Conservation (phyloP, 2,329 filamentous ascomycete genomes). For the Onygenales sp. region DNA sequence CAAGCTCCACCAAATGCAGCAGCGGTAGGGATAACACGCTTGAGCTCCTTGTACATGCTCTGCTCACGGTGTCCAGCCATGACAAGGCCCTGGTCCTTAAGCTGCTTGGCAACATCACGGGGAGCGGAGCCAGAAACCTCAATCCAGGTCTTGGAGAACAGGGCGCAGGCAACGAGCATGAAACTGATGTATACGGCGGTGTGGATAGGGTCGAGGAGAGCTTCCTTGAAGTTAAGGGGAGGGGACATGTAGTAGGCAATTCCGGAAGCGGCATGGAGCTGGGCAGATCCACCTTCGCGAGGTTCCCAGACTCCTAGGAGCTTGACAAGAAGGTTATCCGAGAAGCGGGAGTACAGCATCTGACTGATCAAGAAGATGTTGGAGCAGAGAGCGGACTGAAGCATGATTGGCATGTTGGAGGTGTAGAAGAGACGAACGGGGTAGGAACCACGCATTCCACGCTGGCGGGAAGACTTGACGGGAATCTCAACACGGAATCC, state of each 20-base stretch:
- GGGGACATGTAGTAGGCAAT: constrained; percentile 99
- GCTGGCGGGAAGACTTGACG: constrained; percentile 98
- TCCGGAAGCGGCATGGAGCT: constrained; percentile 87
- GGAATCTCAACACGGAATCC: constrained; percentile 99
- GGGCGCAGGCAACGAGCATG: constrained; percentile 94
- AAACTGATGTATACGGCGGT: constrained; percentile 91
- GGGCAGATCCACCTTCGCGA: constrained; percentile 77
- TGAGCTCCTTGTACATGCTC: constrained; percentile 99
- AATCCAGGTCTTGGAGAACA: constrained; percentile 99
- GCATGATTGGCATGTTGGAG: constrained; percentile 99
- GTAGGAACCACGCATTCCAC: constrained; percentile 96
- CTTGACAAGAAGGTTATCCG: constrained; percentile 94
- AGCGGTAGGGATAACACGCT: constrained; percentile 96
- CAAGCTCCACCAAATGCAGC: constrained; percentile 97
- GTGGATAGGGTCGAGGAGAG: constrained; percentile 92
- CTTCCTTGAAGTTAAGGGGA: constrained; percentile 93
- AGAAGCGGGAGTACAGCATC: constrained; percentile 99
- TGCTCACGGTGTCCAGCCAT: constrained; percentile 99
- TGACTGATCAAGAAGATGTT: constrained; percentile 99
- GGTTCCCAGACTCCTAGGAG: constrained; percentile 98
- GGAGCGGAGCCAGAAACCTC: constrained; percentile 97
- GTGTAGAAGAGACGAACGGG: constrained; percentile 99
- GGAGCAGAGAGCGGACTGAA: constrained; percentile 95
- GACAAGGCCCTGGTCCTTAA: constrained; percentile 98
- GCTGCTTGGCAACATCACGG: constrained; percentile 96